A percentile compares a stretch with the other conserved stretches of the same genome.
These are phyloP conservation scores for Leishmania arabica DNA, from an alignment of 208 protist genomes.

Conservation along the genomic window DNA sequence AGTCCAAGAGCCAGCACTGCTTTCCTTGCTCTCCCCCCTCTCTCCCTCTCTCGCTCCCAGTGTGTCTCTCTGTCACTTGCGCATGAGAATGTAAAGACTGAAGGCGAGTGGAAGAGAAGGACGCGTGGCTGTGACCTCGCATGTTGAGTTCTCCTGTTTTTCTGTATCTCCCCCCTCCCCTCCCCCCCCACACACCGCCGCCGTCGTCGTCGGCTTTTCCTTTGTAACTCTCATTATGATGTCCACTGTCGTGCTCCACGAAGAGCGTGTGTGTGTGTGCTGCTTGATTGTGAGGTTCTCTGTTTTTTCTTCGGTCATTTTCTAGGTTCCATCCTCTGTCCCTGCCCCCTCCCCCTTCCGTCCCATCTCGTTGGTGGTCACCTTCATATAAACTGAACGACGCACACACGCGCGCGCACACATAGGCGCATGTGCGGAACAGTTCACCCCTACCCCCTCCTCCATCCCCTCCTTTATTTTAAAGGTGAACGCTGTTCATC, in stretches of 20 bases:
- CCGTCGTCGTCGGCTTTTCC: not conserved
- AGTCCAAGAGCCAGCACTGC: not conserved
- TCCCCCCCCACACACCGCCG: too few relatives aligned
- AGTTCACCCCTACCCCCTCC: not conserved
- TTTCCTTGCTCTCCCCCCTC: not conserved
- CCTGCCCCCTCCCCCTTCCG: not conserved
- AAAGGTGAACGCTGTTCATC: too few relatives aligned
- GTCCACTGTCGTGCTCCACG: not conserved
- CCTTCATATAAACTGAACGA: not conserved
- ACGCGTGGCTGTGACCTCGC: not conserved
- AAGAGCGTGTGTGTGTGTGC: not conserved
- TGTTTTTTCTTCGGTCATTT: not conserved
- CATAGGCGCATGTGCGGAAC: not conserved
- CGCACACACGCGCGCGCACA: too few relatives aligned
- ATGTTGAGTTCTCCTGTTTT: not conserved
- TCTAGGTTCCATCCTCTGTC: not conserved
- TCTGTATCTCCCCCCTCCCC: not conserved
- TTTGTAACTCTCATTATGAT: not conserved
- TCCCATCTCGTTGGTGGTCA: conserved; percentile 2
- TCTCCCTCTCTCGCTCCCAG: not conserved
- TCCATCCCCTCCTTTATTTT: not conserved
- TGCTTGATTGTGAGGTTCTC: not conserved
- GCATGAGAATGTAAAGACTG: not conserved
- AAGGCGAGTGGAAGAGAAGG: not conserved
- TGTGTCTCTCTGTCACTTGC: not conserved